These are phyloP conservation scores for Saururus chinensis DNA, from an alignment of 164 flowering plant species.

Conservation along the genomic window DNA sequence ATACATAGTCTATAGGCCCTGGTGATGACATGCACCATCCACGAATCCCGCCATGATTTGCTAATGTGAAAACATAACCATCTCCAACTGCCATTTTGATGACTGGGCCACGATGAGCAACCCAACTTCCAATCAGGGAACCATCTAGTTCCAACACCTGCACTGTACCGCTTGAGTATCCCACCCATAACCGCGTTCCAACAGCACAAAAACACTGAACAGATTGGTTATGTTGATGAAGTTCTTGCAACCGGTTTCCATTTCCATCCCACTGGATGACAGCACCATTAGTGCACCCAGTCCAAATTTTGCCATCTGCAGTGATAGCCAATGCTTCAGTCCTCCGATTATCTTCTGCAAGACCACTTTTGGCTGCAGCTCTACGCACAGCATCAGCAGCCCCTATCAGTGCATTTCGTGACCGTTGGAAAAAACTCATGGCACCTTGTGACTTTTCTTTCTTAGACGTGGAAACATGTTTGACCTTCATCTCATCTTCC, in stretches of 20 bases:
- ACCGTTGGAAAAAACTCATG: conserved; percentile 62
- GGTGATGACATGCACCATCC: conserved; percentile 84
- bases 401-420: conserved; percentile 94
- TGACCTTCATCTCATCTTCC: conserved; percentile 76
- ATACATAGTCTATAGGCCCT: conserved; percentile 60
- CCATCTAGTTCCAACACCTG: conserved; percentile 84
- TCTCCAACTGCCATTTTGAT: conserved; percentile 60
- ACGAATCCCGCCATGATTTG: conserved; percentile 93
- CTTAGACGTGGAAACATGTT: conserved; percentile 54
- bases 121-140: conserved; percentile 69
- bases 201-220: conserved; percentile 73
- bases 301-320: conserved; percentile 81
- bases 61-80: conserved; percentile 67
- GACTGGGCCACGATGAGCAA: conserved; percentile 79
- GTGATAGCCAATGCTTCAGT: conserved; percentile 66
- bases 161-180: conserved; percentile 67
- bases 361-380: conserved; percentile 66
- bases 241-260: conserved; percentile 73
- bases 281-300: conserved; percentile 74
- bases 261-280: conserved; percentile 92
- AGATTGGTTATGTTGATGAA: conserved; percentile 42
- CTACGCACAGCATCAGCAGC: conserved; percentile 98
- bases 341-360: conserved; percentile 60
- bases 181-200: conserved; percentile 75
- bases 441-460: conserved; percentile 70